Conservation (phyloP, 2,329 filamentous ascomycete species). For the Conoideocrella luteorostrata region DNA sequence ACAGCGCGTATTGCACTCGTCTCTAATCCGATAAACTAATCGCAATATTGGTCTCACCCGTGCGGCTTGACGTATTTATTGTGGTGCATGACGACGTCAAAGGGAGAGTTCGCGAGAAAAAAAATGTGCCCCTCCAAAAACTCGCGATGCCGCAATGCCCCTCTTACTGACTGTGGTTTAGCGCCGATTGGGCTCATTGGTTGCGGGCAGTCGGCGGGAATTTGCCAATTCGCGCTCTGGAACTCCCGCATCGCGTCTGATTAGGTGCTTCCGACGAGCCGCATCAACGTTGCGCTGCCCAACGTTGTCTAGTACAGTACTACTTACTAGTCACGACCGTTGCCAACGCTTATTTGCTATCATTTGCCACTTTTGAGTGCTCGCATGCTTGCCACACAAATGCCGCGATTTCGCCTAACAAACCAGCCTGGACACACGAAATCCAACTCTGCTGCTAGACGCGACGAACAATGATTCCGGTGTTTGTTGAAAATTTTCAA, state of each 20-base stretch:
- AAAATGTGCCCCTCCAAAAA: slow-evolving; percentile 17
- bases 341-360: too few relatives aligned
- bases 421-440: too few relatives aligned
- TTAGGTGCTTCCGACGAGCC: too few relatives aligned
- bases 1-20: background rate
- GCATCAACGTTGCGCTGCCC: background rate
- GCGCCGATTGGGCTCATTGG: slow-evolving; percentile 9
- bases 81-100: slow-evolving; percentile 4
- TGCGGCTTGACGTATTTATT: slow-evolving; percentile 1
- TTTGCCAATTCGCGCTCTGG: background rate
- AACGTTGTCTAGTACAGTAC: too few relatives aligned
- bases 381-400: too few relatives aligned
- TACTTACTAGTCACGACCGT: too few relatives aligned
- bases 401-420: too few relatives aligned
- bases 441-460: too few relatives aligned
- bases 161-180: slow-evolving; percentile 25
- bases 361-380: too few relatives aligned
- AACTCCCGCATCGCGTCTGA: too few relatives aligned
- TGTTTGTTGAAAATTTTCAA: too few relatives aligned
- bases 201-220: background rate
- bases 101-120: background rate
- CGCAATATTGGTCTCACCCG: slow-evolving; percentile 5
- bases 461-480: too few relatives aligned
- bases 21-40: background rate
- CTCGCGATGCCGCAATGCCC: slow-evolving; percentile 15